Conservation (phyloP, 352 stramenopile genomes). For the Globisporangium orthogonon region DNA sequence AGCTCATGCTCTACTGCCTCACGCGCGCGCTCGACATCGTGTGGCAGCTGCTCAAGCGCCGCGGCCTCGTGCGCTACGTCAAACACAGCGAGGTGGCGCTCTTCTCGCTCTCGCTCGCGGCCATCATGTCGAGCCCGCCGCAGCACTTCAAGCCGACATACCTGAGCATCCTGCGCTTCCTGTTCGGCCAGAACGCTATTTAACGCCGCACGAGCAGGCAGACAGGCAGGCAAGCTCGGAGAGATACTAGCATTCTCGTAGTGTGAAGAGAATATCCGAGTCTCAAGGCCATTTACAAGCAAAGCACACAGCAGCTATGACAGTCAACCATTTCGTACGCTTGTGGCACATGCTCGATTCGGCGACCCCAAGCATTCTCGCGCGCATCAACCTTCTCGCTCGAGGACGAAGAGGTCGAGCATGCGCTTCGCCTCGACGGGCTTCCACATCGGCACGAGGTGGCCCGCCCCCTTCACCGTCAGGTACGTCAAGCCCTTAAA, state of each 20-base stretch:
- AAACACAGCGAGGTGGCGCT: constrained; percentile 70
- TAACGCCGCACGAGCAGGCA: neutral
- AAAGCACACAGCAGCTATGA: too few relatives aligned
- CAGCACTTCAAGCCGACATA: constrained; percentile 85
- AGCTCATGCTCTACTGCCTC: constrained; percentile 81
- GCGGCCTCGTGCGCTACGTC: constrained; percentile 60
- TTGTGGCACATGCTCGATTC: neutral
- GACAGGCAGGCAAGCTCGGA: too few relatives aligned
- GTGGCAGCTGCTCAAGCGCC: constrained; percentile 70
- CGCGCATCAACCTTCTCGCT: constrained; percentile 11
- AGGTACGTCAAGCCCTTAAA: constrained; percentile 85
- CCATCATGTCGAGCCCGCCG: constrained; percentile 76
- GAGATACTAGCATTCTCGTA: too few relatives aligned
- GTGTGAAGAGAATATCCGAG: constrained; percentile 2
- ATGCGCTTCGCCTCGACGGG: constrained; percentile 59
- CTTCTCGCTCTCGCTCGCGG: constrained; percentile 80
- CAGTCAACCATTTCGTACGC: too few relatives aligned
- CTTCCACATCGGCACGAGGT: constrained; percentile 87
- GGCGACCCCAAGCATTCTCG: too few relatives aligned
- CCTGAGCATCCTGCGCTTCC: constrained; percentile 69
- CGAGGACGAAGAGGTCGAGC: constrained; percentile 65
- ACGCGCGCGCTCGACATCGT: constrained; percentile 50
- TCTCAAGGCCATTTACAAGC: too few relatives aligned
- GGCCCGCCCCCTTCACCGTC: constrained; percentile 88
- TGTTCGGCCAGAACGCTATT: constrained; percentile 67